Percentiles rank a stretch among this genome's conserved stretches.
phyloP scores from a whole-genome alignment of 2,329 filamentous ascomycete genomes.

The Periglandula ipomoeae region DNA sequence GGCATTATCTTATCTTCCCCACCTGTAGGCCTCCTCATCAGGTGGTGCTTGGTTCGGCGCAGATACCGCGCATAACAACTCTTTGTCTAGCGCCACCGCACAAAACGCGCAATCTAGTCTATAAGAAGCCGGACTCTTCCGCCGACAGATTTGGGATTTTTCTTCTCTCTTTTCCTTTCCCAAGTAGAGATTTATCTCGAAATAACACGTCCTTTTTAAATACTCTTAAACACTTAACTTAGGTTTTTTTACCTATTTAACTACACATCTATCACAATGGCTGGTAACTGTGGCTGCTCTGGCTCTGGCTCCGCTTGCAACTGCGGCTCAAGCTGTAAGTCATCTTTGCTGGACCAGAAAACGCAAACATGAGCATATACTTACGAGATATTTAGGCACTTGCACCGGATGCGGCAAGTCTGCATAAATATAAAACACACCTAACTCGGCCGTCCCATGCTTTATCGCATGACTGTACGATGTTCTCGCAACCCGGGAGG shows the following conservation, averaged over 20 bases:
- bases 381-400: conserved; percentile 16
- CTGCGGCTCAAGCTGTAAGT: conserved; percentile 28
- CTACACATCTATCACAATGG: conserved; percentile 17
- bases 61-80: background rate
- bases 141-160: conserved; percentile 1
- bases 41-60: background rate
- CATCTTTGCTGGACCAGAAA: background rate
- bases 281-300: conserved; percentile 28
- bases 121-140: conserved; percentile 15
- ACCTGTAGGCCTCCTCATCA: background rate
- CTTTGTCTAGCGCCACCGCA: conserved; percentile 4
- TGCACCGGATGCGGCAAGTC: conserved; percentile 20
- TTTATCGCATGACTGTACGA: no score
- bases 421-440: background rate
- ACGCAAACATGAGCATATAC: background rate
- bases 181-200: conserved; percentile 12
- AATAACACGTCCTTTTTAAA: background rate
- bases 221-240: no score
- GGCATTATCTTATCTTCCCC: background rate
- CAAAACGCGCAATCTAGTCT: conserved; percentile 10
- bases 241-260: no score
- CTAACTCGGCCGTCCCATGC: background rate
- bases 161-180: conserved; percentile 2
- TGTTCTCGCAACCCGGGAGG: no score
- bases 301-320: conserved; percentile 23